Base-by-base conservation (phyloP, 805 yeast species). In the Saturnispora mendoncae region DNA sequence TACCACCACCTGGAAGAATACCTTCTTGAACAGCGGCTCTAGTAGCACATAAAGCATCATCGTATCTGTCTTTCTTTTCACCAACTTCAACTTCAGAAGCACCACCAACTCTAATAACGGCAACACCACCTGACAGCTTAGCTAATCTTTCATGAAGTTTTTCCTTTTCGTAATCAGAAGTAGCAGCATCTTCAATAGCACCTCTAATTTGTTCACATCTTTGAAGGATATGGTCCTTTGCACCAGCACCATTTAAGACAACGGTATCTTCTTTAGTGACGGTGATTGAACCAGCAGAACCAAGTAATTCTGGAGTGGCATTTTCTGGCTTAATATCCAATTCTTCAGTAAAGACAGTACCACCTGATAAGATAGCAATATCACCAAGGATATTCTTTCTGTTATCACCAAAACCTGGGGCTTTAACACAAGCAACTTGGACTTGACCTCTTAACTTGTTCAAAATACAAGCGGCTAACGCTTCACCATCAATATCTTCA, bases 1-100 rank as follows among this genome's bases (percentile, higher is more conserved):
- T 86, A 69, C 98, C 98, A 65, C 98, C 98, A 71, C 98, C 98
- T 60, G 98, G 98, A 52, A 92, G 75, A 61, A 92, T 87, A 69
- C 98, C 98, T 68, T 86, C 95, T 68, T 90, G 90, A 50, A 92
- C 95, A 51, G 98, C 98, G 45, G 98, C 97, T 68, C 97, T 86
- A 41, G 97, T 92, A 43, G 98, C 97, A 62, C 92, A 90, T 62
- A 92, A 75, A 21, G 98, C 97, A 70, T 92, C 98, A 57, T 92
- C 97, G 60, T 87, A 85, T 69, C 98, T 83, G 66, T 92, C 98
- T 74, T 92, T 92, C 92, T 92, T 92, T 74, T 92, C 98, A 60
- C 97, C 94, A 52, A 92, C 98, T 70, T 92, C 97, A 52, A 92
- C 84, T 70, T 92, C 97, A 18, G 95, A 83, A 35, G 95, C 65